phyloP scores from a whole-genome alignment of 192 early-diverging fungal genomes.

The Umbelopsis vinacea region DNA sequence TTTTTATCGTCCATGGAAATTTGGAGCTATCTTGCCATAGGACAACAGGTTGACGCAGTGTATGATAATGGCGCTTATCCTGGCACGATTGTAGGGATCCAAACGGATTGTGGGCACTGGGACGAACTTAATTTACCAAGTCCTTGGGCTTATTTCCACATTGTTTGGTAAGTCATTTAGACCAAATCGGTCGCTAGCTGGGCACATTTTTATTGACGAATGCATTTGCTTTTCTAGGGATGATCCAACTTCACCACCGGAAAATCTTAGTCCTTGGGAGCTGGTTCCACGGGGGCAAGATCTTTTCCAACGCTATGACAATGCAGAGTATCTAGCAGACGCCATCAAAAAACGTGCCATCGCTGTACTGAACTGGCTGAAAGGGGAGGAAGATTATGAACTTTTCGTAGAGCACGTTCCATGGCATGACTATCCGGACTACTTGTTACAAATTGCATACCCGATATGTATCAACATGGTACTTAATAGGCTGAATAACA shows the following conservation, averaged over 20 bases:
- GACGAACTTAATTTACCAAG: constrained; percentile 48
- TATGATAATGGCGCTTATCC: constrained; percentile 67
- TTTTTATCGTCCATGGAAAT: constrained; percentile 62
- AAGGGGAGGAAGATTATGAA: constrained; percentile 44
- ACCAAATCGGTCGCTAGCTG: background rate
- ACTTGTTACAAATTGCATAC: constrained; percentile 67
- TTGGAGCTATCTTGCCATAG: constrained; percentile 44
- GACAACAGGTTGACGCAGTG: constrained; percentile 62
- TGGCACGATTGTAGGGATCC: constrained; percentile 56
- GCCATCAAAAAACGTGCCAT: constrained; percentile 41
- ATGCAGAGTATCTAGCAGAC: background rate
- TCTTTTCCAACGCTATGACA: constrained; percentile 25
- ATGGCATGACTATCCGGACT: constrained; percentile 62
- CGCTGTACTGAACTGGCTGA: constrained; percentile 48
- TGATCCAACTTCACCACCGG: constrained; percentile 32
- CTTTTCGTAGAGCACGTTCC: constrained; percentile 70
- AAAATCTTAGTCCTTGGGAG: constrained; percentile 56
- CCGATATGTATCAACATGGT: constrained; percentile 73
- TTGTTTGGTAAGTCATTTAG: constrained; percentile 48
- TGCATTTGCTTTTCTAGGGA: background rate
- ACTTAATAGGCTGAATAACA: constrained; percentile 53
- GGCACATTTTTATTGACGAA: background rate
- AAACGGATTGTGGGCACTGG: constrained; percentile 40
- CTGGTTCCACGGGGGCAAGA: constrained; percentile 30
- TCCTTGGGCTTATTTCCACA: constrained; percentile 56